Evolutionary conservation across 1,139 yeast genomes (phyloP).

Genomic region (Pichia sp.): DNA sequence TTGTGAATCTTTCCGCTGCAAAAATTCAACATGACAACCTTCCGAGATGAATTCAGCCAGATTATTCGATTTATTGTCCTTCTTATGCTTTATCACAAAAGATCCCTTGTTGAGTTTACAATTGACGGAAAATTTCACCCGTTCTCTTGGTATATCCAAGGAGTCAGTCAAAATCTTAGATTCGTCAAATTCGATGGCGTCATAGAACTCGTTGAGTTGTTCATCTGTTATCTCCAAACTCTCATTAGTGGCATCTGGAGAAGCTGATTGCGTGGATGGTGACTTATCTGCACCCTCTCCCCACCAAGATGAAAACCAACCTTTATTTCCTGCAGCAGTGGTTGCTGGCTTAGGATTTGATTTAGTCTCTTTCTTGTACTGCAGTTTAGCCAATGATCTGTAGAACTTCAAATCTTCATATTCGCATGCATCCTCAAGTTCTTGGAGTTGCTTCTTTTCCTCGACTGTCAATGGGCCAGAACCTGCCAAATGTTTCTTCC

Average conservation of each 20-base stretch:
- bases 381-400: conserved; percentile 68
- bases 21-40: conserved; percentile 68
- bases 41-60: conserved; percentile 78
- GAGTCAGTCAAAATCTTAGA: conserved; percentile 44
- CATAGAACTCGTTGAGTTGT: conserved; percentile 77
- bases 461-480: conserved; percentile 26
- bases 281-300: conserved; percentile 15
- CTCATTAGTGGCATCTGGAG: conserved; percentile 14
- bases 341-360: conserved; percentile 1
- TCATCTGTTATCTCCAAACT: conserved; percentile 45
- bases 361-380: conserved; percentile 50
- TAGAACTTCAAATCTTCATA: conserved; percentile 82
- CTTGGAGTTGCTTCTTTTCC: conserved; percentile 36
- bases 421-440: conserved; percentile 52
- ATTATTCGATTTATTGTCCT: conserved; percentile 31
- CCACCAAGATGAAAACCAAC: conserved; percentile 65
- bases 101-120: conserved; percentile 76
- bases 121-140: conserved; percentile 57
- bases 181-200: conserved; percentile 90
- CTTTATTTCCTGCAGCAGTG: conserved; percentile 21
- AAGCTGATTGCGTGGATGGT: no score
- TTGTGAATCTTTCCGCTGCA: conserved; percentile 76
- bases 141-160: conserved; percentile 66
- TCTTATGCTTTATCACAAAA: conserved; percentile 45
- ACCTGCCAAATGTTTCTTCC: conserved; percentile 43